Evolutionary conservation across 768 basidiomycete species (phyloP), one percentile per base, ranked within the genome.

Genomic region (Macrolepiota dolichaula): DNA sequence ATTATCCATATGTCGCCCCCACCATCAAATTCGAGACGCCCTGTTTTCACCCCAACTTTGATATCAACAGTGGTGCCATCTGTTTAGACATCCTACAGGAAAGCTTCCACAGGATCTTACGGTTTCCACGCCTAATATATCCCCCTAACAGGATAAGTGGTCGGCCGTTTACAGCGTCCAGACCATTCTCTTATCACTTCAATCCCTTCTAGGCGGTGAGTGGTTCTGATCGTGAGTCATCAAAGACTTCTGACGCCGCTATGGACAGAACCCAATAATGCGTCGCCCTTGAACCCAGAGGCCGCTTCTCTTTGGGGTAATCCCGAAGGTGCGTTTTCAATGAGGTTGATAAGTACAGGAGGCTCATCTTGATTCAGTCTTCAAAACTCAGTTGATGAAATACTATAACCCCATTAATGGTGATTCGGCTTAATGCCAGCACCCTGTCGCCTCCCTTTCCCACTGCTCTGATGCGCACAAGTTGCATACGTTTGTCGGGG

Each of bases 111-210:
- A 29, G 37, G 38, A 46, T 38, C 3, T 17, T 27, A 22, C 5
- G 32, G 11, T 24, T 15, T 32, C 52, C 35, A 40, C 38, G 24
- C 25, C 29, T 52, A 17, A 44, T 22, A 13, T 24, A 61, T 38
- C 37, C 52, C 51, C 44, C 50, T 35, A 44, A n/a, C 63, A 93
- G 90, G 92, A 94, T 73, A 92, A 94, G 69, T 96, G 94, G 94
- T 92, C 91, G 2, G 93, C 94, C 6, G 89, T 95, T 1, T 94
- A 96, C 72, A 92, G 91, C 62, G 94, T 95, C 37, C 91, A 94
- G 65, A 94, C 92, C 0, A 90, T 96, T 44, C 81, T 96, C 19
- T 76, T 96, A 9, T 95, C 94, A 12, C 73, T 96, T 59, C 94
- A 96, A 69, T 92, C 90, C 10, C 76, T 96, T 38, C 81, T 96